These are phyloP conservation scores for Exophiala aquamarina DNA, from an alignment of 2,329 filamentous ascomycete species.

Conservation along the genomic window DNA sequence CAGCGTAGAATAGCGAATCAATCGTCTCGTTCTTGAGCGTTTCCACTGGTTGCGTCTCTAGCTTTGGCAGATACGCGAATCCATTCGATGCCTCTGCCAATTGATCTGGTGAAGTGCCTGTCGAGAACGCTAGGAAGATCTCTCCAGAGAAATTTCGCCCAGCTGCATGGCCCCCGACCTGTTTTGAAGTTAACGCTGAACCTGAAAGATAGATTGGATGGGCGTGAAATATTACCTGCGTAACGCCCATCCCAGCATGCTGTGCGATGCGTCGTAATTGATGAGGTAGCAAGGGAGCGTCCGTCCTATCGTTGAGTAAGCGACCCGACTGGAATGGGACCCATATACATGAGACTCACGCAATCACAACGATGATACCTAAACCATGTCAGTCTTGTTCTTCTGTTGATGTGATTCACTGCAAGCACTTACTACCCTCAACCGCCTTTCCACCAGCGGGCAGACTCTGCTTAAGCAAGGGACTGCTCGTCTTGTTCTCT, in stretches of 20 bases:
- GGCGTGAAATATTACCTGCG: conserved; percentile 61
- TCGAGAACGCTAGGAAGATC: conserved; percentile 68
- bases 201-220: no score
- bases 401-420: not conserved
- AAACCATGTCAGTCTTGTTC: not conserved
- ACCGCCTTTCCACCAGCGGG: conserved; percentile 46
- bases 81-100: conserved; percentile 39
- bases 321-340: conserved; percentile 52
- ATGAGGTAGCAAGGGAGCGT: conserved; percentile 58
- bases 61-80: not conserved
- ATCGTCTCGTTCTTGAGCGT: conserved; percentile 60
- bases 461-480: conserved; percentile 54
- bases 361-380: conserved; percentile 2
- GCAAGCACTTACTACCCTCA: conserved; percentile 26
- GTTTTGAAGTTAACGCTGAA: no score
- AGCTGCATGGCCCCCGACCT: conserved; percentile 15
- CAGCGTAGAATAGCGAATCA: conserved; percentile 62
- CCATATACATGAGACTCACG: not conserved
- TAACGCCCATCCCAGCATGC: conserved; percentile 61
- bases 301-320: conserved; percentile 61
- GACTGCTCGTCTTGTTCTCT: no score
- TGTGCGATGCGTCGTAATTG: conserved; percentile 61
- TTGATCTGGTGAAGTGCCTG: conserved; percentile 51
- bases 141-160: conserved; percentile 61
- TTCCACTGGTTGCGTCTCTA: conserved; percentile 39